These are phyloP conservation scores for Kickxella alabastrina DNA, from an alignment of 192 early-diverging fungal genomes.

Conservation along the genomic window DNA sequence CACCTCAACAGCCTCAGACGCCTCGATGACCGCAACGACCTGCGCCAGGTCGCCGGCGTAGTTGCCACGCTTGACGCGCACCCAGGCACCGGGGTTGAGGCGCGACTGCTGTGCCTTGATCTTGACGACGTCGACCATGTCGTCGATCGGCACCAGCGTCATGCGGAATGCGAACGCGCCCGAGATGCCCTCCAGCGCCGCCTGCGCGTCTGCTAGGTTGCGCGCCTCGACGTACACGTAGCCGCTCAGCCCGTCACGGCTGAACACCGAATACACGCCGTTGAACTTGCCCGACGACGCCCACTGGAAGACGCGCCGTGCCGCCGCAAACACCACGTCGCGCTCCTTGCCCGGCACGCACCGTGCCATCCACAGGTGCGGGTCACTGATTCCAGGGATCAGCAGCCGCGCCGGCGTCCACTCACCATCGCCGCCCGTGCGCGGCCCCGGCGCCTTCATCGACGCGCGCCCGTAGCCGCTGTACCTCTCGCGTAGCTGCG, in stretches of 20 bases:
- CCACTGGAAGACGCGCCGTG: slow-evolving; percentile 70
- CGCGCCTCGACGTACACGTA: slow-evolving; percentile 91
- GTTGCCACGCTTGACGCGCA: slow-evolving; percentile 85
- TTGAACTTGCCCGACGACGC: slow-evolving; percentile 58
- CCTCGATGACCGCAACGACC: slow-evolving; percentile 63
- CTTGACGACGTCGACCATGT: slow-evolving; percentile 87
- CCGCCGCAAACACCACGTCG: slow-evolving; percentile 76
- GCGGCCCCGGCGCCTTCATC: slow-evolving; percentile 36
- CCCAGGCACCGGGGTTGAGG: slow-evolving; percentile 71
- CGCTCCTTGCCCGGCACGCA: slow-evolving; percentile 86
- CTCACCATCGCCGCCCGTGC: slow-evolving; percentile 48
- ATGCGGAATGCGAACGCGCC: slow-evolving; percentile 69
- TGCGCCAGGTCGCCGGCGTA: slow-evolving; percentile 92
- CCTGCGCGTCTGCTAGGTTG: slow-evolving; percentile 73
- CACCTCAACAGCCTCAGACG: slow-evolving; percentile 62
- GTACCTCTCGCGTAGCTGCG: slow-evolving; percentile 67
- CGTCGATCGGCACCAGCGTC: slow-evolving; percentile 81
- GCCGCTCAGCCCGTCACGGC: slow-evolving; percentile 77
- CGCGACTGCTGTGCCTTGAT: slow-evolving; percentile 60
- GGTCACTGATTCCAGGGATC: slow-evolving; percentile 80
- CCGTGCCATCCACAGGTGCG: slow-evolving; percentile 85
- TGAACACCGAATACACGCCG: slow-evolving; percentile 78
- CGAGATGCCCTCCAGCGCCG: slow-evolving; percentile 70
- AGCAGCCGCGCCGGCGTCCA: slow-evolving; percentile 73
- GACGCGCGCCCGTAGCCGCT: slow-evolving; percentile 56